Percentiles rank a stretch among this genome's conserved stretches.
These are phyloP conservation scores for Sporodiniella umbellata DNA, from an alignment of 371 early-diverging fungal species.

Conservation along the genomic window DNA sequence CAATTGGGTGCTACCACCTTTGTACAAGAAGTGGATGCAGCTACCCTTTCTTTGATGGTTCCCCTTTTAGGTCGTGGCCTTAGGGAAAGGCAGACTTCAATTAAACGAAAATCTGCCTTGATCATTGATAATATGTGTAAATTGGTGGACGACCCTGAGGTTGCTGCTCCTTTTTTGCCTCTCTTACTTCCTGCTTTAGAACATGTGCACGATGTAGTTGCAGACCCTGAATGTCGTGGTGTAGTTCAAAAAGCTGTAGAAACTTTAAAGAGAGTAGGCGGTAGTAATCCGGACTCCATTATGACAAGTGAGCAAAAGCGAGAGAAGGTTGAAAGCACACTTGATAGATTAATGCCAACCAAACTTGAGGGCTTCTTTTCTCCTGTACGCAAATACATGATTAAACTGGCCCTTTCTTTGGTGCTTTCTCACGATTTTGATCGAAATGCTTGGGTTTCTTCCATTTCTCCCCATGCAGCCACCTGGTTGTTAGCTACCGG, in stretches of 20 bases:
- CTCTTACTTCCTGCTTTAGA: slow-evolving; percentile 76
- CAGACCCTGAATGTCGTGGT: slow-evolving; percentile 78
- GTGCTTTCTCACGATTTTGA: slow-evolving; percentile 34
- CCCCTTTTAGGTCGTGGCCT: slow-evolving; percentile 81
- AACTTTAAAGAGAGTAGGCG: slow-evolving; percentile 38
- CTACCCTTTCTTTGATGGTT: slow-evolving; percentile 80
- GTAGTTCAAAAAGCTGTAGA: slow-evolving; percentile 54
- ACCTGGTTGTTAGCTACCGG: slow-evolving; percentile 34
- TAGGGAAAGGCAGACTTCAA: slow-evolving; percentile 55
- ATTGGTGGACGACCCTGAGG: slow-evolving; percentile 76
- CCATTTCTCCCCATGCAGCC: slow-evolving; percentile 44
- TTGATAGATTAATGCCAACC: slow-evolving; percentile 39
- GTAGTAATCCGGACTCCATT: slow-evolving; percentile 11
- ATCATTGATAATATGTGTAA: slow-evolving; percentile 87
- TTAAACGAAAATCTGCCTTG: slow-evolving; percentile 78
- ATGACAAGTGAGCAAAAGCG: slow-evolving; percentile 43
- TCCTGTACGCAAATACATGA: slow-evolving; percentile 34
- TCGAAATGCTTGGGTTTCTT: slow-evolving; percentile 36
- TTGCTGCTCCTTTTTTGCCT: slow-evolving; percentile 81
- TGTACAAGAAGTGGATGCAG: slow-evolving; percentile 74
- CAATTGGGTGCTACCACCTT: slow-evolving; percentile 71
- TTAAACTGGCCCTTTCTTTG: slow-evolving; percentile 29
- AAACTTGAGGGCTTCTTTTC: slow-evolving; percentile 38
- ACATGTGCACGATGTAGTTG: slow-evolving; percentile 72
- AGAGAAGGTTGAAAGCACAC: slow-evolving; percentile 37